A percentile compares a stretch with the other conserved stretches of the same genome.
These are phyloP conservation scores for Pestalotiopsis sp. DNA, from an alignment of 2,329 filamentous ascomycete species.

Conservation along the genomic window DNA sequence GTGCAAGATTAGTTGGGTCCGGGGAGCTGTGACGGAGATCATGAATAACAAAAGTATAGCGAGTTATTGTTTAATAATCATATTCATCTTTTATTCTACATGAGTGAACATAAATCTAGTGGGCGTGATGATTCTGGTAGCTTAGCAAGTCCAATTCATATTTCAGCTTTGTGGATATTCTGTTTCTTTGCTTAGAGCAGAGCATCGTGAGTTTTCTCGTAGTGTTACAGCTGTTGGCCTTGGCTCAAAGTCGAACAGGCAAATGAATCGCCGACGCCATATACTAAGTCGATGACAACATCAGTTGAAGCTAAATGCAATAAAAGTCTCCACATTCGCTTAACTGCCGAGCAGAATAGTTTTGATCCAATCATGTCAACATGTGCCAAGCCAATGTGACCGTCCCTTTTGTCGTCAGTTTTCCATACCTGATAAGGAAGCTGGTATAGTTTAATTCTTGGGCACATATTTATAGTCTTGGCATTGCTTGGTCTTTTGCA, in stretches of 20 bases:
- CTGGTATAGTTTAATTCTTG: background rate
- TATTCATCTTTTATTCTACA: background rate
- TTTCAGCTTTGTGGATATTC: no score
- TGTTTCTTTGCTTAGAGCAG: no score
- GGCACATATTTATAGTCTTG: background rate
- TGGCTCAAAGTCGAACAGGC: no score
- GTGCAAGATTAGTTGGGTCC: conserved; percentile 20
- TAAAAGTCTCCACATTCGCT: background rate
- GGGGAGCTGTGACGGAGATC: background rate
- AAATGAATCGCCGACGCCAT: no score
- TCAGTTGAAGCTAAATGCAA: no score
- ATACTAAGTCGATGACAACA: no score
- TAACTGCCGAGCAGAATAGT: background rate
- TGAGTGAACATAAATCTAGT: background rate
- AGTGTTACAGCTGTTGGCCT: no score
- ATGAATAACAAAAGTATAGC: background rate
- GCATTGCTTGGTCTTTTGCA: background rate
- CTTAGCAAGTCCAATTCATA: no score
- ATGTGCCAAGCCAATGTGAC: background rate
- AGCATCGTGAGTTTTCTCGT: no score
- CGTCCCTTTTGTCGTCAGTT: background rate
- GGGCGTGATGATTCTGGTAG: background rate
- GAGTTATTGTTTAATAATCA: background rate
- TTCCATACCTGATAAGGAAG: background rate
- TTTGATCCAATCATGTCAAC: background rate